Base-by-base conservation (phyloP, 768 basidiomycete species). In the Leucocoprinus birnbaumii region DNA sequence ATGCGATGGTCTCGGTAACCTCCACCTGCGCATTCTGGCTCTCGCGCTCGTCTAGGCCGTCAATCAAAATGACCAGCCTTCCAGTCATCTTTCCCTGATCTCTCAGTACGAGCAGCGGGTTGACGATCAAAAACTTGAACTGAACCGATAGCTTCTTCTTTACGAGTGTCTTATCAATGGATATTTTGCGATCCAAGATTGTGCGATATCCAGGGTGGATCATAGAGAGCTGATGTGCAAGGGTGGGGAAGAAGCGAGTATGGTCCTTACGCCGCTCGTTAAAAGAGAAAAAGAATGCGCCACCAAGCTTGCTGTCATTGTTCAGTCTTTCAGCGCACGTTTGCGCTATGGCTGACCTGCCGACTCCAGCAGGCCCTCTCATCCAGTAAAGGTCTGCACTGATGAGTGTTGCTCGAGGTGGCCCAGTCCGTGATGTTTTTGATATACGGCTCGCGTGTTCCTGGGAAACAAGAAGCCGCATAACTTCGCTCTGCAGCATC, bases 291-390 rank as follows among this genome's bases (percentile, higher is more conserved):
- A 57, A 57, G 37, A 57, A 57, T 14, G 43, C 37, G 1, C 35
- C 56, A 18, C 56, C 56, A n/a, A 57, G 56, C 1, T 26, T 37
- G 0, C 56, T 24, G 2, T 35, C 19, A 7, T 41, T 9, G 9
- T 38, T 38, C 3, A 57, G 51, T 3, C 48, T 35, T n/a, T 45
- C 26, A 35, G 43, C 45, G 27, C 51, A 41, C 3, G 56, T 53
- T 44, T 52, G 44, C 5, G 56, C 43, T 3, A 57, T 24, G 19
- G 51, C 44, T 1, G 56, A 52, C 35, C 53, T 57, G 3, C 56
- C 51, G 13, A 51, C 51, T 0, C 56, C 56, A 27, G 56, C 56
- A 18, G 46, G 51, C 2, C 56, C 56, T 27, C 2, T 53, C 27
- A 57, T 24, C 45, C 44, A 57, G 41, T 27, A 46, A 31, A 31